Evolutionary conservation across 2,329 filamentous ascomycete genomes (phyloP), one percentile per base, ranked within the genome.

Genomic region (Fusarium chuoi): DNA sequence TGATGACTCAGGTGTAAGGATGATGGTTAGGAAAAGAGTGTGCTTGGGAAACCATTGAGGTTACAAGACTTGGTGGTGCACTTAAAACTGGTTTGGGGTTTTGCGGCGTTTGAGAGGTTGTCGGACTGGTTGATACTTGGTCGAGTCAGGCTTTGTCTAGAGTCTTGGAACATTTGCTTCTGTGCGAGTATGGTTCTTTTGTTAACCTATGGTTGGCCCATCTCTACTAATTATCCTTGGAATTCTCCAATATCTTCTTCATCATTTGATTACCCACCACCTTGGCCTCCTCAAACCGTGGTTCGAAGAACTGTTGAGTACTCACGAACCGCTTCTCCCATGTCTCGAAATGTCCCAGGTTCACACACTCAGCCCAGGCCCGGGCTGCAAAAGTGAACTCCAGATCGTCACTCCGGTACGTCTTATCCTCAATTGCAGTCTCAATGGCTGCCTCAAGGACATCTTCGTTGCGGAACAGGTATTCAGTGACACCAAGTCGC

Each of bases 371-470:
- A 45, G 94, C 96, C 96, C 96, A 99, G 11, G 95, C 96, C 63
- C 95, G 87, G 33, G 97, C 97, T 3, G 96, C 97, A 84, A 99
- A 98, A 0, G 96, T 98, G 80, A 99, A 99, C 83, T 99, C 96
- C 64, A 99, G 86, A 81, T 99, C 96, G 79, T 99, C 96, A 30
- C 92, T 93, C n/a, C 96, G 89, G 84, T 98, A 99, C 0, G 92
- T 96, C 77, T 93, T 92, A 82, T 99, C 96, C 73, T 96, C 89
- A 77, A 98, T 91, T 7, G 95, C 96, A 13, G 94, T 96, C 55
- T 92, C 89, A 76, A 99, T 89, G 30, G 93, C 93, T 80, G 96
- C 94, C 57, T 97, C 92, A 20, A 99, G 90, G 59, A 98, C 86
- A 6, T 89, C 89, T 24, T 90, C 88, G 78, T 95, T 95, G 74